These are phyloP conservation scores for Penicillium riverlandense DNA, from an alignment of 495 filamentous ascomycete genomes.

Conservation along the genomic window DNA sequence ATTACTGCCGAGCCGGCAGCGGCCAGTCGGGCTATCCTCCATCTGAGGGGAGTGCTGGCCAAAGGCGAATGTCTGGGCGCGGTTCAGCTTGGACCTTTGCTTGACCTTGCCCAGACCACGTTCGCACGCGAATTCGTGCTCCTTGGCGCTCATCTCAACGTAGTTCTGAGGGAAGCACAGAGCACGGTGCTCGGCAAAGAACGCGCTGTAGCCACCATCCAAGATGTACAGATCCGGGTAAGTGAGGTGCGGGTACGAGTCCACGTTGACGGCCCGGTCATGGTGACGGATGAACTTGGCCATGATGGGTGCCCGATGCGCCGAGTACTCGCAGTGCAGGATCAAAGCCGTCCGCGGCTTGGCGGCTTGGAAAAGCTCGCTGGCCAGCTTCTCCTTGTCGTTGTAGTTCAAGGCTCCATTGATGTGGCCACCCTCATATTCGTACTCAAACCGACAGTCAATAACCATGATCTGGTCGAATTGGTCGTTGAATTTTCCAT, in stretches of 20 bases:
- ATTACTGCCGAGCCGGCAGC: slow-evolving; percentile 40
- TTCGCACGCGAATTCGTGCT: slow-evolving; percentile 87
- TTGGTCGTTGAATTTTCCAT: slow-evolving; percentile 67
- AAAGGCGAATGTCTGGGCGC: slow-evolving; percentile 94
- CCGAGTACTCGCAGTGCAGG: slow-evolving; percentile 98
- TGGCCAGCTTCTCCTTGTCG: slow-evolving; percentile 79
- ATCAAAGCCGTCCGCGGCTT: slow-evolving; percentile 71
- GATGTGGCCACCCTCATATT: slow-evolving; percentile 96
- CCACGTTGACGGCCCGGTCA: slow-evolving; percentile 76
- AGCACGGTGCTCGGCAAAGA: slow-evolving; percentile 68
- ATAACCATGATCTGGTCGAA: slow-evolving; percentile 78
- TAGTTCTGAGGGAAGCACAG: slow-evolving; percentile 92
- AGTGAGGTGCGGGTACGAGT: slow-evolving; percentile 75
- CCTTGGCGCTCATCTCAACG: slow-evolving; percentile 86
- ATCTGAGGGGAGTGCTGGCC: slow-evolving; percentile 58
- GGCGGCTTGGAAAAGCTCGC: slow-evolving; percentile 64
- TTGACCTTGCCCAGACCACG: slow-evolving; percentile 83
- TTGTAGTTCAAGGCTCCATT: slow-evolving; percentile 89
- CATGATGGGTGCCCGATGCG: slow-evolving; percentile 96
- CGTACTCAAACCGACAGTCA: slow-evolving; percentile 98
- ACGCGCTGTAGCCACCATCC: slow-evolving; percentile 90
- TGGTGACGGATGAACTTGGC: slow-evolving; percentile 67
- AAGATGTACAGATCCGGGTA: slow-evolving; percentile 97
- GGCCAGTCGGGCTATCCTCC: slow-evolving; percentile 74
- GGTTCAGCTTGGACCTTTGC: slow-evolving; percentile 71